Base-by-base conservation (phyloP, 2,329 filamentous ascomycete genomes). In the Verticillium klebahnii region DNA sequence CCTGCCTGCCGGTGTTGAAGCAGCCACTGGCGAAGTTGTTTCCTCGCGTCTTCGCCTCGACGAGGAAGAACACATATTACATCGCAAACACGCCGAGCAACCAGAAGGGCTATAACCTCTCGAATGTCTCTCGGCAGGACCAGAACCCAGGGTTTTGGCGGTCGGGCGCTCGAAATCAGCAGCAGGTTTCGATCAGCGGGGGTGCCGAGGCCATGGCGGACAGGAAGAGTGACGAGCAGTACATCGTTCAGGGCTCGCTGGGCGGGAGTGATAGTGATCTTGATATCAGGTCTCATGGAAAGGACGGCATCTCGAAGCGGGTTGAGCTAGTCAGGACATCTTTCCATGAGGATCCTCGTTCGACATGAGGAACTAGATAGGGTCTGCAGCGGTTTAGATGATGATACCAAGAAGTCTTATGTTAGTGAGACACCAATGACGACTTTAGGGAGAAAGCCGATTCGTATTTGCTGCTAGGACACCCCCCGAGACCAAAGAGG, bases 1-100 rank as follows among this genome's bases (percentile, higher is more conserved):
- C 63, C 11, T 64, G 63, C 11, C 59, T 64, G 15, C 63, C 63
- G 3, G 63, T 64, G 56, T 59, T 64, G 4, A 64, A 64, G 40
- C 45, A 52, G 45, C 45, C 45, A 1, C 11, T 52, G 45, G 45
- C 45, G 19, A 52, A 52, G 45, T 19, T 52, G 5, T 52, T 52
- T 19, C 45, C 45, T 3, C 45, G 45, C 45, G 19, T 52, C 19
- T 52, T 52, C 45, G 45, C n/a, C 19, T 52, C 45, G 45, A 52
- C 45, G 8, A 11, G n/a, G n/a, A 52, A 52, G 45, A 52, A 52
- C 45, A 52, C 45, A 25, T 52, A 52, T 19, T 52, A 52, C 45
- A 52, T 52, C 8, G 45, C 45, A 19, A n/a, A 52, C 19, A 23
- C 45, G 45, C 45, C 45, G 3, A 52, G 45, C 19, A 11, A 19